phyloP scores from a whole-genome alignment of 2,329 filamentous ascomycete genomes.

The Falciphora oryzae region DNA sequence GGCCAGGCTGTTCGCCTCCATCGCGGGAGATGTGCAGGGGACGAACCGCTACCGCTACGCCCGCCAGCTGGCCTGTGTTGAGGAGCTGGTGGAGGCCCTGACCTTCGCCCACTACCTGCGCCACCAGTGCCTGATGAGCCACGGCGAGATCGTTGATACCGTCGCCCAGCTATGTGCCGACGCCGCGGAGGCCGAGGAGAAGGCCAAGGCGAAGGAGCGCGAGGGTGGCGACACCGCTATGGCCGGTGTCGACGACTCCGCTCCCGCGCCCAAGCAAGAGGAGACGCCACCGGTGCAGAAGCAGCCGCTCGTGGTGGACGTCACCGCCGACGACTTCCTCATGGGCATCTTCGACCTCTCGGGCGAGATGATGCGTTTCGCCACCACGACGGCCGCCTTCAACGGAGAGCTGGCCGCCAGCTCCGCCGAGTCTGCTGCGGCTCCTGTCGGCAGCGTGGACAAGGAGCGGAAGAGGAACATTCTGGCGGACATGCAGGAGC shows the following conservation, averaged over 20 bases:
- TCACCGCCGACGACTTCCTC: slow-evolving; percentile 81
- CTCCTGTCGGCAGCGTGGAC: slow-evolving; percentile 19
- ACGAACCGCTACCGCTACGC: slow-evolving; percentile 81
- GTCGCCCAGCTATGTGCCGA: slow-evolving; percentile 31
- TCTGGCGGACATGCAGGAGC: slow-evolving; percentile 71
- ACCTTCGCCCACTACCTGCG: slow-evolving; percentile 85
- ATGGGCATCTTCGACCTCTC: slow-evolving; percentile 90
- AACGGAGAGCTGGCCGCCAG: slow-evolving; percentile 47
- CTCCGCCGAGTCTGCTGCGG: slow-evolving; percentile 14
- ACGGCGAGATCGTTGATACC: slow-evolving; percentile 49
- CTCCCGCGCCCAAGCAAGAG: neutral
- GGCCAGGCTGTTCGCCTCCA: slow-evolving; percentile 56
- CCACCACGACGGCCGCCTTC: slow-evolving; percentile 80
- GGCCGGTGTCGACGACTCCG: slow-evolving; percentile 12
- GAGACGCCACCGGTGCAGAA: slow-evolving; percentile 14
- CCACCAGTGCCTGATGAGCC: slow-evolving; percentile 67
- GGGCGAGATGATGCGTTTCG: slow-evolving; percentile 95
- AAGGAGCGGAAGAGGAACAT: slow-evolving; percentile 47
- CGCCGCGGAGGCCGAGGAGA: slow-evolving; percentile 15
- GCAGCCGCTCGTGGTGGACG: slow-evolving; percentile 40
- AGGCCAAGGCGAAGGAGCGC: slow-evolving; percentile 14
- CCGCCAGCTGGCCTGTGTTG: slow-evolving; percentile 74
- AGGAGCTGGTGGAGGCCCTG: slow-evolving; percentile 91
- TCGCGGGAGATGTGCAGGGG: slow-evolving; percentile 68
- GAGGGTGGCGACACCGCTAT: slow-evolving; percentile 18